Evolutionary conservation across 345 rosid species (phyloP).

Genomic region (Arabis alpina): DNA sequence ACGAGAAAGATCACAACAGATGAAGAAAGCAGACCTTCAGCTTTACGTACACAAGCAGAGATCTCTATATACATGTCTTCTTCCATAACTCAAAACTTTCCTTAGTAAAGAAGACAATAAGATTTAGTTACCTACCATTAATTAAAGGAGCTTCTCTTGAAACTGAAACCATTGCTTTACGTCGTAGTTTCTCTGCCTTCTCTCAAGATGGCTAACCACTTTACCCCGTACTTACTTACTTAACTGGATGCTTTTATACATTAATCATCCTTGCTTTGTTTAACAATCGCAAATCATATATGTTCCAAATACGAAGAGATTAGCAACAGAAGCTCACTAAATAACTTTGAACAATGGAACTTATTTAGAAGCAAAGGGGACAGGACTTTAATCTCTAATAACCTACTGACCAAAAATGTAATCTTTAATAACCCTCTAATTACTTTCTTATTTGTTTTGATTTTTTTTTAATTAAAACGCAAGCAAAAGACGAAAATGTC

Average conservation of each 20-base stretch:
- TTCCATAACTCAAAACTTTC: neutral
- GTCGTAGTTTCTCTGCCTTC: no score
- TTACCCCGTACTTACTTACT: neutral
- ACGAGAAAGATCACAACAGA: neutral
- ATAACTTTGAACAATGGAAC: neutral
- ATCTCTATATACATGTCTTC: no score
- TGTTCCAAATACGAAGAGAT: neutral
- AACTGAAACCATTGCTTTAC: no score
- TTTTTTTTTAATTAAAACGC: no score
- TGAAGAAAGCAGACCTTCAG: no score
- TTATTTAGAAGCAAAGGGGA: neutral
- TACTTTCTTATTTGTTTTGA: no score
- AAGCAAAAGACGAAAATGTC: no score
- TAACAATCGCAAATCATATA: neutral
- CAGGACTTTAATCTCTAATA: no score
- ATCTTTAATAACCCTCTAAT: no score
- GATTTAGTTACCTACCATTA: neutral
- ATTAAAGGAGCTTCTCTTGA: no score
- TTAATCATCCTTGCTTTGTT: neutral
- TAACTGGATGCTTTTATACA: neutral
- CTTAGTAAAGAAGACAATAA: constrained; percentile 3
- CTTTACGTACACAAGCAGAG: neutral
- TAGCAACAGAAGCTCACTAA: neutral
- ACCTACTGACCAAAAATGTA: no score
- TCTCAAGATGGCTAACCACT: neutral